These are phyloP conservation scores for Trametes meyenii DNA, from an alignment of 768 basidiomycete species.

Conservation along the genomic window DNA sequence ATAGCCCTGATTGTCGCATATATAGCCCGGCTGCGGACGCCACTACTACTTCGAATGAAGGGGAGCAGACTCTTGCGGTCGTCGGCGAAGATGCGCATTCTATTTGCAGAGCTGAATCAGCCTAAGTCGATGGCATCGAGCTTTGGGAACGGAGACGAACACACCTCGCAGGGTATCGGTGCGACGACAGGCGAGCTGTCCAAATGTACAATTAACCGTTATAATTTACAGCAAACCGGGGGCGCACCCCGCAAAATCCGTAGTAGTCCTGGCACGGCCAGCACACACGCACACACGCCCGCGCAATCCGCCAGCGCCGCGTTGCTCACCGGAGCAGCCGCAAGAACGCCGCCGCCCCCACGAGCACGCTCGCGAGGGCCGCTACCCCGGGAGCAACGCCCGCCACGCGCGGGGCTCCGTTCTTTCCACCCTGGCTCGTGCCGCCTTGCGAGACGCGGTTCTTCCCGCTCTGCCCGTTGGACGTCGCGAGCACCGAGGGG, in stretches of 20 bases:
- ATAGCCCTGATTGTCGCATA: no score
- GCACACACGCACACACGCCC: no score
- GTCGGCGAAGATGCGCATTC: no score
- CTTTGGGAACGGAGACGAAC: neutral
- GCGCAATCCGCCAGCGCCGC: neutral
- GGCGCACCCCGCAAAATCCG: neutral
- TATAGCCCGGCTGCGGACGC: no score
- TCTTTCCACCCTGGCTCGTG: conserved; percentile 31
- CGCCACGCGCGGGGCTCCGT: conserved; percentile 18
- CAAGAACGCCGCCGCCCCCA: conserved; percentile 18
- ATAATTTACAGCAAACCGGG: conserved; percentile 5
- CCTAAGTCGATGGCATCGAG: no score
- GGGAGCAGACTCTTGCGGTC: no score
- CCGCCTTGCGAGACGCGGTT: conserved; percentile 34
- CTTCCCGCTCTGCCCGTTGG: conserved; percentile 55
- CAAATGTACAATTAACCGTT: conserved; percentile 9
- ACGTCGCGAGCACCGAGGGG: conserved; percentile 54
- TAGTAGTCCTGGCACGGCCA: neutral
- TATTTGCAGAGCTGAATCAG: no score
- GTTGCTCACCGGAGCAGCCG: conserved; percentile 16
- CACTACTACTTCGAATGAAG: no score
- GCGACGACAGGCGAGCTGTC: neutral
- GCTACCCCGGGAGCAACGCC: conserved; percentile 24
- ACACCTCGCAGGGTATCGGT: neutral
- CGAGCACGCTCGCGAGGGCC: conserved; percentile 20